These are phyloP conservation scores for Ogataea degrootiae DNA, from an alignment of 805 yeast genomes.

Conservation along the genomic window DNA sequence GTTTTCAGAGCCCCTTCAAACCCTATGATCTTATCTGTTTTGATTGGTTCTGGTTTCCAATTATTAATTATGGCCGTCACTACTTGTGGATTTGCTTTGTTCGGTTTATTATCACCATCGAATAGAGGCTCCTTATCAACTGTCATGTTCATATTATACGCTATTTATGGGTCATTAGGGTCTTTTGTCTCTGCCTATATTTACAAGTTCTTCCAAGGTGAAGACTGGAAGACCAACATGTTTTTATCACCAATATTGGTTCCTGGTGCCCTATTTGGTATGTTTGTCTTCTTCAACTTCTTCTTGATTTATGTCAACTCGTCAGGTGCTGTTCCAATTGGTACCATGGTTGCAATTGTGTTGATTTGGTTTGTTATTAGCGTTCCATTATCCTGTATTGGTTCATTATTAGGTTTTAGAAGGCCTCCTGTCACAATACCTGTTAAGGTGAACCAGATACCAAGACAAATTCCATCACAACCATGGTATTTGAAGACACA, in stretches of 20 bases:
- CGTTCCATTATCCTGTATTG: slow-evolving; percentile 76
- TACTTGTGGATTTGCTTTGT: slow-evolving; percentile 75
- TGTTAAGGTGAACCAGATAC: slow-evolving; percentile 90
- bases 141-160: slow-evolving; percentile 79
- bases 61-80: slow-evolving; percentile 68
- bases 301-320: slow-evolving; percentile 73
- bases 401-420: slow-evolving; percentile 77
- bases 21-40: slow-evolving; percentile 66
- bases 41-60: slow-evolving; percentile 88
- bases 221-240: slow-evolving; percentile 84
- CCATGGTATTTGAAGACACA: slow-evolving; percentile 73
- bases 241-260: slow-evolving; percentile 76
- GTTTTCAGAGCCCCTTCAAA: slow-evolving; percentile 80
- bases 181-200: slow-evolving; percentile 83
- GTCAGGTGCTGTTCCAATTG: slow-evolving; percentile 92
- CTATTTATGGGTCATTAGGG: slow-evolving; percentile 75
- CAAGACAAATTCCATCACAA: slow-evolving; percentile 91
- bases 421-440: slow-evolving; percentile 45
- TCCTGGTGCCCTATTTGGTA: slow-evolving; percentile 69
- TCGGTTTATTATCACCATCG: slow-evolving; percentile 89
- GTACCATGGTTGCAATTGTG: slow-evolving; percentile 79
- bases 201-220: slow-evolving; percentile 89
- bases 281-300: slow-evolving; percentile 71
- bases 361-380: slow-evolving; percentile 82
- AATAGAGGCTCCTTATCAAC: slow-evolving; percentile 93